phyloP scores from a whole-genome alignment of 805 yeast genomes.

The Ogataea kodamae region DNA sequence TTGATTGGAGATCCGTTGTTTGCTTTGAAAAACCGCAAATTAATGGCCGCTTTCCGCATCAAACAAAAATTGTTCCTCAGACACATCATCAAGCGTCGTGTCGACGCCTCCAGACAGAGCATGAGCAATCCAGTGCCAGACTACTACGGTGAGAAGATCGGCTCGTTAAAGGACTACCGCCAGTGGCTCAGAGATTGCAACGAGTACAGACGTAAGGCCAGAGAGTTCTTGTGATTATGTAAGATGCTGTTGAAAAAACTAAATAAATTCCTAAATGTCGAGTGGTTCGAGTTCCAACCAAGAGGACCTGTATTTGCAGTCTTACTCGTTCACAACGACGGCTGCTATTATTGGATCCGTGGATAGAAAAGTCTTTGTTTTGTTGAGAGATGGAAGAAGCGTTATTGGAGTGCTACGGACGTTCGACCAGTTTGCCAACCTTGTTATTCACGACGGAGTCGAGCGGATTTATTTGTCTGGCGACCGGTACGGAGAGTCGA shows the following conservation, averaged over 20 bases:
- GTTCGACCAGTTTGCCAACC: constrained; percentile 91
- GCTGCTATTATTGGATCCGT: constrained; percentile 89
- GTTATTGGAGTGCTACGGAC: constrained; percentile 88
- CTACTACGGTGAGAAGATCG: constrained; percentile 94
- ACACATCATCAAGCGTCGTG: constrained; percentile 74
- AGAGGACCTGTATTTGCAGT: constrained; percentile 64
- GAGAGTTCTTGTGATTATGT: constrained; percentile 54
- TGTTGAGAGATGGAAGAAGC: constrained; percentile 85
- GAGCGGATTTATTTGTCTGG: constrained; percentile 74
- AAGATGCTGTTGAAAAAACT: constrained; percentile 8
- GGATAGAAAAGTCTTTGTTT: constrained; percentile 73
- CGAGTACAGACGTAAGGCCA: constrained; percentile 79
- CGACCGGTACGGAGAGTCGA: constrained; percentile 57
- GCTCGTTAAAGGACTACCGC: constrained; percentile 79
- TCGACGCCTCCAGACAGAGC: constrained; percentile 87
- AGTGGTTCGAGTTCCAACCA: constrained; percentile 21
- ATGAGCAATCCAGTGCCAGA: constrained; percentile 97
- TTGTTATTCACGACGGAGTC: constrained; percentile 85
- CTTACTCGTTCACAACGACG: constrained; percentile 81
- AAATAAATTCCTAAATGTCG: constrained; percentile 12
- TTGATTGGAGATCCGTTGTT: constrained; percentile 68
- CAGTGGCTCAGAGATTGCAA: constrained; percentile 96
- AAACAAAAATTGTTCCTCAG: constrained; percentile 75
- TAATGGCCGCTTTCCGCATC: constrained; percentile 43
- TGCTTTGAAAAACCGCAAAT: constrained; percentile 46